These are phyloP conservation scores for Boletus subcaerulescens DNA, from an alignment of 768 basidiomycete species.

Conservation along the genomic window DNA sequence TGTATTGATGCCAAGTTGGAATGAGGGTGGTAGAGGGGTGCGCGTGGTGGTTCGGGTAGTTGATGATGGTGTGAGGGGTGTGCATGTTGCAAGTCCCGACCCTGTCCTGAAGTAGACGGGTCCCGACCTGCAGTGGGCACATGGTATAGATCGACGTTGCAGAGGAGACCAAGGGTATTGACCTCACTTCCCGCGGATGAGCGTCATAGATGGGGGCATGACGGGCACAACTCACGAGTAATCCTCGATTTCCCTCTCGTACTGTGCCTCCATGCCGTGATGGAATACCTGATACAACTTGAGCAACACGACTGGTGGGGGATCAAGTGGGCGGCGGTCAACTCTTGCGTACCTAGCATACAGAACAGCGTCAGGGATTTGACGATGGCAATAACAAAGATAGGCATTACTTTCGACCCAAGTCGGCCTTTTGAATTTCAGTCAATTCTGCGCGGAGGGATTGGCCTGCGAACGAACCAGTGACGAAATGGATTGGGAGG, in stretches of 20 bases:
- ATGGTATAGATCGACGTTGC: conserved; percentile 76
- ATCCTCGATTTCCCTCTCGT: conserved; percentile 47
- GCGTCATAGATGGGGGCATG: neutral
- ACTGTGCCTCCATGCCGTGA: conserved; percentile 36
- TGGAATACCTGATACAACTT: conserved; percentile 48
- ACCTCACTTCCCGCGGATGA: conserved; percentile 45
- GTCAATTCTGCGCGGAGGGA: conserved; percentile 52
- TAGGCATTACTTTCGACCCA: conserved; percentile 57
- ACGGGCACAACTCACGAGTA: conserved; percentile 41
- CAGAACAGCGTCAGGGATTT: conserved; percentile 1
- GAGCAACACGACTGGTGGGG: conserved; percentile 57
- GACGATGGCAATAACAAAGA: neutral
- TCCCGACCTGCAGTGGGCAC: conserved; percentile 35
- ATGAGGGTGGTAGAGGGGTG: conserved; percentile 14
- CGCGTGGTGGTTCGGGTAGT: conserved; percentile 5
- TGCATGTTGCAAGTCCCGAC: conserved; percentile 12
- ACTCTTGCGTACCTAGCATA: conserved; percentile 51
- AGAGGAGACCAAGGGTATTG: conserved; percentile 64
- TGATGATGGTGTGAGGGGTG: conserved; percentile 6
- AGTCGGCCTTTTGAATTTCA: conserved; percentile 65
- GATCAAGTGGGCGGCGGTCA: conserved; percentile 67
- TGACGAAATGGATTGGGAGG: conserved; percentile 49
- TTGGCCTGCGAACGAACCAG: conserved; percentile 59
- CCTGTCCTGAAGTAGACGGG: neutral
- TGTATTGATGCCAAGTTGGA: conserved; percentile 16